Percentiles rank a stretch among this genome's conserved stretches.
These are phyloP conservation scores for Globisporangium rhizosaccharum DNA, from an alignment of 352 stramenopile species.

Conservation along the genomic window DNA sequence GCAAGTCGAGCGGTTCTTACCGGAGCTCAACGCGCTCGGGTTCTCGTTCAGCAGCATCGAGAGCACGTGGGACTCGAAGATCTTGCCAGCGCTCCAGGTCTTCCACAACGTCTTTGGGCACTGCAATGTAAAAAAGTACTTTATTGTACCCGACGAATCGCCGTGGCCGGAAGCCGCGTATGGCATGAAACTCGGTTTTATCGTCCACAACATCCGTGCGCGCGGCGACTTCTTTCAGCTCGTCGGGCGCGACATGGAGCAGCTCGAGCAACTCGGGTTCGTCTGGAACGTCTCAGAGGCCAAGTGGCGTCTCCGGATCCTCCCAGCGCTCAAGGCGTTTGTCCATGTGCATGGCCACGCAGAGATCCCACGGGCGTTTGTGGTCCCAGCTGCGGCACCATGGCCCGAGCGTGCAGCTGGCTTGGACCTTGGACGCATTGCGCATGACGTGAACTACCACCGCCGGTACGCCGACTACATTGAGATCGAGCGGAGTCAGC, in stretches of 20 bases:
- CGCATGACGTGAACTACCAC: constrained; percentile 16
- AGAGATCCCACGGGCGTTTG: constrained; percentile 34
- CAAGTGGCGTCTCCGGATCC: constrained; percentile 39
- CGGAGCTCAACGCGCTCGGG: constrained; percentile 32
- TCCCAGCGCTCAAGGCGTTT: constrained; percentile 45
- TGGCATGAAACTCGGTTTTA: constrained; percentile 41
- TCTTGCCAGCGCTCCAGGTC: constrained; percentile 41
- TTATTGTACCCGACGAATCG: constrained; percentile 28
- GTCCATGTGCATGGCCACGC: constrained; percentile 27
- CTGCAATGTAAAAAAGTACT: constrained; percentile 31
- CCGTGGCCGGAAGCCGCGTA: constrained; percentile 31
- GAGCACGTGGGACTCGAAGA: constrained; percentile 40
- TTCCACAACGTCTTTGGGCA: constrained; percentile 37
- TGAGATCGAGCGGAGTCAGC: constrained; percentile 37
- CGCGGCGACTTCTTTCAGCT: constrained; percentile 43
- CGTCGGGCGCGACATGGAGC: constrained; percentile 37
- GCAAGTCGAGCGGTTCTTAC: constrained; percentile 25
- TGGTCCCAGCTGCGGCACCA: constrained; percentile 29
- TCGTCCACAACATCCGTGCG: constrained; percentile 49
- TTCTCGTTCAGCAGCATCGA: constrained; percentile 50
- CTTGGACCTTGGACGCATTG: constrained; percentile 33
- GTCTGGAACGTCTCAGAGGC: constrained; percentile 38
- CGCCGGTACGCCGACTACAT: constrained; percentile 42
- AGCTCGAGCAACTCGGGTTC: constrained; percentile 47
- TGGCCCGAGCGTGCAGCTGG: constrained; percentile 35